These are phyloP conservation scores for Naganishia vaughanmartiniae DNA, from an alignment of 768 basidiomycete genomes.

Conservation along the genomic window DNA sequence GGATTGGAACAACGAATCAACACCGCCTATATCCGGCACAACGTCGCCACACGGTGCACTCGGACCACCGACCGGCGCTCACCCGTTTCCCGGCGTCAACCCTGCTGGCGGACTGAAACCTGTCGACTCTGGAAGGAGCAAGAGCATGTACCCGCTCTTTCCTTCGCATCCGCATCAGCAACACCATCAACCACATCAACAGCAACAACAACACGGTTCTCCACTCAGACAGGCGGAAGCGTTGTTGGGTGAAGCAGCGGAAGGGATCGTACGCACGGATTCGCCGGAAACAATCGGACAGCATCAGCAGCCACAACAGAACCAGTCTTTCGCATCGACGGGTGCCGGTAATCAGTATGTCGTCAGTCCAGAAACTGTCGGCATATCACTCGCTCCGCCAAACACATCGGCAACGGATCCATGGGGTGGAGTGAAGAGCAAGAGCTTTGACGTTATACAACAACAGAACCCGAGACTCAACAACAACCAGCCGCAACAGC, in stretches of 20 bases:
- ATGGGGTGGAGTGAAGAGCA: neutral
- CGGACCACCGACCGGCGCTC: neutral
- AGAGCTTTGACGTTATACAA: neutral
- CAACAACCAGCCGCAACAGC: constrained; percentile 23
- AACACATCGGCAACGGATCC: neutral
- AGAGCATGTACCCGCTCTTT: constrained; percentile 9
- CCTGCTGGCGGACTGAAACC: constrained; percentile 30
- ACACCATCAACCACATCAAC: neutral
- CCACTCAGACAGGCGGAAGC: too few relatives aligned
- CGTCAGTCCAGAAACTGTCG: neutral
- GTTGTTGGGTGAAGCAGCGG: neutral
- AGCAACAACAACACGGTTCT: neutral
- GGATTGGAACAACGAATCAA: too few relatives aligned
- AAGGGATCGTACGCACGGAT: neutral
- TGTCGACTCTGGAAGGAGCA: constrained; percentile 33
- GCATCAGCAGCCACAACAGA: neutral
- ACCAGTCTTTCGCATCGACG: neutral
- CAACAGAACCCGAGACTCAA: neutral
- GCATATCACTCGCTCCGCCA: neutral
- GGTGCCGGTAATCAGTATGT: neutral
- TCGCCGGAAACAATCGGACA: neutral
- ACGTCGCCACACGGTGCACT: neutral
- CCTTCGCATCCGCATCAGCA: constrained; percentile 21
- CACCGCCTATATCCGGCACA: neutral
- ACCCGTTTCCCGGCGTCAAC: constrained; percentile 70